Evolutionary conservation across 139 green algal genomes (phyloP).

Genomic region (Marvania coccoides): DNA sequence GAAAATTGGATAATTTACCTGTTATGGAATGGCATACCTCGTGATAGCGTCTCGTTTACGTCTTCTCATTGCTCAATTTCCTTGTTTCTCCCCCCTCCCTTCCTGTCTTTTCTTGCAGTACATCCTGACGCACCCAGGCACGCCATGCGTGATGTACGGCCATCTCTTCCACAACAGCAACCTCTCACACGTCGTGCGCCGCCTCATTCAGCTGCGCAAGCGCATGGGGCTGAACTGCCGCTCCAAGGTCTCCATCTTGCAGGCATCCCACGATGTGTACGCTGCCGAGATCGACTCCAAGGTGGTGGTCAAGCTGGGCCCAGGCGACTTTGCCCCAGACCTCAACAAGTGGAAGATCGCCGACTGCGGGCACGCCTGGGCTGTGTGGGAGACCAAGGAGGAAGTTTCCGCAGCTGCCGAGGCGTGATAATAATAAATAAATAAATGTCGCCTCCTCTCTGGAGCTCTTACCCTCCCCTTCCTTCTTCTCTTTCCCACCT

Average conservation of each 20-base stretch:
- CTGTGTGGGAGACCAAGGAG: slow-evolving; percentile 14
- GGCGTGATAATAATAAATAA: background rate
- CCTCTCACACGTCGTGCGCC: slow-evolving; percentile 58
- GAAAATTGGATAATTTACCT: slow-evolving; percentile 85
- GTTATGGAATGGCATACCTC: background rate
- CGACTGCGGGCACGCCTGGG: slow-evolving; percentile 24
- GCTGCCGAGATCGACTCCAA: slow-evolving; percentile 73
- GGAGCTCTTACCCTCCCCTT: too few species aligned
- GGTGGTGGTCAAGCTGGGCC: slow-evolving; percentile 56
- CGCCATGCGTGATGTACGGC: slow-evolving; percentile 70
- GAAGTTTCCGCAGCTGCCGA: background rate
- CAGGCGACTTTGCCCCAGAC: slow-evolving; percentile 51
- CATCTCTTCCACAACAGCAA: slow-evolving; percentile 82
- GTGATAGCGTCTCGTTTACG: background rate
- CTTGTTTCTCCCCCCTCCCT: slow-evolving; percentile 87
- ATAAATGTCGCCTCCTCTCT: too few species aligned
- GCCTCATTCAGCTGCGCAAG: slow-evolving; percentile 46
- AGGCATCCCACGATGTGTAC: slow-evolving; percentile 61
- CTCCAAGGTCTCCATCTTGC: slow-evolving; percentile 56
- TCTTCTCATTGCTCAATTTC: background rate
- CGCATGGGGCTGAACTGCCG: slow-evolving; percentile 59
- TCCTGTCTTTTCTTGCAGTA: slow-evolving; percentile 91
- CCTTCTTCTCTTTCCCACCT: too few species aligned
- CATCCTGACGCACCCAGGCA: slow-evolving; percentile 90
- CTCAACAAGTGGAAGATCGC: slow-evolving; percentile 10